phyloP scores from a whole-genome alignment of 257 asterid species.

The Phtheirospermum japonicum region DNA sequence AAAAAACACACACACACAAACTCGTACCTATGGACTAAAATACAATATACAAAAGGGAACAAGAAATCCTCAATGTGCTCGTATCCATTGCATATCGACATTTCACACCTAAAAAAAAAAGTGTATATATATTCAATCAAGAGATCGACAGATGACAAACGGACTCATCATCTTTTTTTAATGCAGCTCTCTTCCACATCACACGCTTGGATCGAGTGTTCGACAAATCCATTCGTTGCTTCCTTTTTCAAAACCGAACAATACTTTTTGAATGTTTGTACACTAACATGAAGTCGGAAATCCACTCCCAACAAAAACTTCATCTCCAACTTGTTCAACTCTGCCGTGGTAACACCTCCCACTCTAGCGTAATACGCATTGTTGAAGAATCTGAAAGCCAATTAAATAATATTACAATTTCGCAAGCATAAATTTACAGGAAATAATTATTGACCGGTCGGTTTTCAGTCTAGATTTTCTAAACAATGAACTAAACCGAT shows the following conservation, averaged over 20 bases:
- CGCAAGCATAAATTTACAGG: background rate
- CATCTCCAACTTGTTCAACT: constrained; percentile 81
- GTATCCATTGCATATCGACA: too few relatives aligned
- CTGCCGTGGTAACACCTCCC: constrained; percentile 80
- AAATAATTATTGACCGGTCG: background rate
- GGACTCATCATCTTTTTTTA: constrained; percentile 58
- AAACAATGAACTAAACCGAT: background rate
- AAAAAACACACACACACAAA: too few relatives aligned
- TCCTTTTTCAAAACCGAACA: constrained; percentile 62
- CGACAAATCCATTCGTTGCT: constrained; percentile 41
- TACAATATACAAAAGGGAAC: too few relatives aligned
- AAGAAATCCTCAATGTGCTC: too few relatives aligned
- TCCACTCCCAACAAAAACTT: constrained; percentile 69
- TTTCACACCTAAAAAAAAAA: too few relatives aligned
- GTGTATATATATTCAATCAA: too few relatives aligned
- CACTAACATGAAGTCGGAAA: constrained; percentile 63
- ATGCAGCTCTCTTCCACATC: constrained; percentile 48
- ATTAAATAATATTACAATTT: background rate
- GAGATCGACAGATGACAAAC: constrained; percentile 44
- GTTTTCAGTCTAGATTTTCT: too few relatives aligned
- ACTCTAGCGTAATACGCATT: constrained; percentile 89
- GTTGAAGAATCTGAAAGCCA: constrained; percentile 65
- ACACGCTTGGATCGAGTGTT: constrained; percentile 51
- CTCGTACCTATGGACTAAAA: too few relatives aligned
- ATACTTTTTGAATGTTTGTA: constrained; percentile 61